phyloP scores from a whole-genome alignment of 2,329 filamentous ascomycete species.

The Ceratocystis smalleyi region DNA sequence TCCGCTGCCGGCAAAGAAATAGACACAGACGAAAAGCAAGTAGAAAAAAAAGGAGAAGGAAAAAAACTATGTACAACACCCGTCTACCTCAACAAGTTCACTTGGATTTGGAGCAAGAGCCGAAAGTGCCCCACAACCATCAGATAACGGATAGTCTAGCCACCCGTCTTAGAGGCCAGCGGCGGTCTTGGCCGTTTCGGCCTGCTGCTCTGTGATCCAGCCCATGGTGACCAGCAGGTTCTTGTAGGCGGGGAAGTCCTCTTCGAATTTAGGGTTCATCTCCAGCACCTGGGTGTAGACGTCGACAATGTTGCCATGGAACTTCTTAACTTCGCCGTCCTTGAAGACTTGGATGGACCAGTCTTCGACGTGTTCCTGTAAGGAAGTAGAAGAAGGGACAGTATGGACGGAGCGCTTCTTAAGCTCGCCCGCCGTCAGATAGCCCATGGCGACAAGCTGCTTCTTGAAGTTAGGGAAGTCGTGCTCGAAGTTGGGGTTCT shows the following conservation, averaged over 20 bases:
- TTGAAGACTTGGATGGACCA: slow-evolving; percentile 11
- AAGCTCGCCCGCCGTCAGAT: background rate
- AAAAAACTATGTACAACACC: no score
- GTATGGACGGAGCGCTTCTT: background rate
- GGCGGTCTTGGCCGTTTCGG: background rate
- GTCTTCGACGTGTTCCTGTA: background rate
- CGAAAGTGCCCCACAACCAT: background rate
- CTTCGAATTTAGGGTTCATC: slow-evolving; percentile 11
- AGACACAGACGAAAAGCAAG: no score
- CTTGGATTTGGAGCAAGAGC: no score
- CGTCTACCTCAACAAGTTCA: no score
- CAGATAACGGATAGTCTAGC: background rate
- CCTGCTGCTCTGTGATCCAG: slow-evolving; percentile 12
- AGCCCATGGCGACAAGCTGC: slow-evolving; percentile 12
- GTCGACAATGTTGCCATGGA: slow-evolving; percentile 2
- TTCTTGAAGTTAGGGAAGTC: slow-evolving; percentile 16
- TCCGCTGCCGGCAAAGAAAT: no score
- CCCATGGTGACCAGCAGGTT: slow-evolving; percentile 9
- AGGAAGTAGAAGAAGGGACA: background rate
- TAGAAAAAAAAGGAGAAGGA: no score
- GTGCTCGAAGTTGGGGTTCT: slow-evolving; percentile 10
- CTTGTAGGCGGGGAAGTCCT: slow-evolving; percentile 15
- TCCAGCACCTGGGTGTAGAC: slow-evolving; percentile 7
- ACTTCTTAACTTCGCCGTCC: background rate
- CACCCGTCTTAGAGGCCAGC: background rate